Evolutionary conservation across 163 green algal genomes (phyloP), one percentile per base, ranked within the genome.

Genomic region (Scenedesmus sp.): DNA sequence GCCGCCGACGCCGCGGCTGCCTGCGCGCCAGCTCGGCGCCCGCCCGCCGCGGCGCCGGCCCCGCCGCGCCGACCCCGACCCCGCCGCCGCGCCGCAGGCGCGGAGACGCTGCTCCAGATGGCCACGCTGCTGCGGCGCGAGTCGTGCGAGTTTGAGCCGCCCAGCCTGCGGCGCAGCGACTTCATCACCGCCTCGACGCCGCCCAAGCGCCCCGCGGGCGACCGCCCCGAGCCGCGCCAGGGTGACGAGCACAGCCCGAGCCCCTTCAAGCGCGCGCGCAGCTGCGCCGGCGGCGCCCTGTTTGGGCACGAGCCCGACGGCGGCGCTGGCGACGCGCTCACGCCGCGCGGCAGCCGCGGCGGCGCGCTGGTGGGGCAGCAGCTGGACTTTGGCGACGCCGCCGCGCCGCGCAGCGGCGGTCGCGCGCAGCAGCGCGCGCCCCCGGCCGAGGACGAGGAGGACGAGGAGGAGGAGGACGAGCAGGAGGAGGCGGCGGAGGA

Each of bases 71-170:
- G 26, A 24, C 36, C 18, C 18, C 24, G 50, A 18, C 31, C 9
- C 6, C 44, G 58, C 58, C 18, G 51, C 51, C 18, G 51, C 22
- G 31, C 2, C 18, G 44, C 71, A 80, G 71, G 74, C 31, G 74
- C 63, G 26, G 74, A 81, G 58, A 75, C 74, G 28, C 63, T 81
- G 62, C 62, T 75, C 39, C 36, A 81, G 50, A 81, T 81, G 50
- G 74, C 74, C 5, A 47, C 50, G 36, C 48, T 81, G 26, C 63
- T 81, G 33, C 74, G 53, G 18, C 63, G 51, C 17, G 62, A 74
- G 48, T 75, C 60, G 15, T 64, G 50, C 56, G 74, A 81, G 48
- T 57, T 81, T 65, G 63, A 81, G 51, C 74, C 74, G 4, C 48
- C 74, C 5, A 60, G 47, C 22, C 74, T 81, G 74, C 63, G 63